These are phyloP conservation scores for Groenewaldozyma tartarivorans DNA, from an alignment of 805 yeast species.

Conservation along the genomic window DNA sequence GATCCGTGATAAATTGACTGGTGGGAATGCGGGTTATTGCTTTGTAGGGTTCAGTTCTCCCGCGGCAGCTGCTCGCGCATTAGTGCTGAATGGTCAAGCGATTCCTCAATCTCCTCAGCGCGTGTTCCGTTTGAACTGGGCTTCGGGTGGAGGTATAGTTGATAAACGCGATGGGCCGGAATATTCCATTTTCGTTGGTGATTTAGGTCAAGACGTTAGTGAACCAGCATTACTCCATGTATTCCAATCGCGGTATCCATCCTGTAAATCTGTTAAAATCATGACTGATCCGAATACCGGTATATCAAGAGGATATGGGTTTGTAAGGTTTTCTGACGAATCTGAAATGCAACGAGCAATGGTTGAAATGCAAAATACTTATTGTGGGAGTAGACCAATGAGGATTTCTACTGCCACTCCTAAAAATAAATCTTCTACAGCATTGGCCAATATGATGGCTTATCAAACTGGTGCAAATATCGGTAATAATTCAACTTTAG, in stretches of 20 bases:
- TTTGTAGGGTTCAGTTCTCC: conserved; percentile 63
- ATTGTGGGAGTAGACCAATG: conserved; percentile 64
- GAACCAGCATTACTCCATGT: conserved; percentile 56
- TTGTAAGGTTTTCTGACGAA: conserved; percentile 63
- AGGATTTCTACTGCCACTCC: conserved; percentile 65
- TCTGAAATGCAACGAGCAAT: conserved; percentile 65
- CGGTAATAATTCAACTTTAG: background rate
- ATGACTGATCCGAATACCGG: conserved; percentile 67
- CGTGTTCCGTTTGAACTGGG: conserved; percentile 70
- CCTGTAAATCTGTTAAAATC: conserved; percentile 66
- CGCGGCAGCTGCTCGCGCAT: conserved; percentile 55
- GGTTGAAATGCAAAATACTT: conserved; percentile 71
- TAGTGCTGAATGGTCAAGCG: conserved; percentile 57
- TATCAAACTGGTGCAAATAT: conserved; percentile 14
- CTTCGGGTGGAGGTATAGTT: conserved; percentile 43
- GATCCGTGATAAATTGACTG: conserved; percentile 53
- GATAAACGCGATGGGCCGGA: conserved; percentile 33
- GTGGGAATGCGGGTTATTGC: conserved; percentile 57
- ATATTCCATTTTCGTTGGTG: conserved; percentile 77
- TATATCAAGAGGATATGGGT: conserved; percentile 77
- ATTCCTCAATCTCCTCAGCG: conserved; percentile 48
- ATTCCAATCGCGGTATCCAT: conserved; percentile 61
- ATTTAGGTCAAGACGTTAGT: conserved; percentile 61
- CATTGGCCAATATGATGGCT: conserved; percentile 6
- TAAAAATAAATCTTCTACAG: conserved; percentile 27